These are phyloP conservation scores for Geranium rotundifolium DNA, from an alignment of 345 rosid species.

Conservation along the genomic window DNA sequence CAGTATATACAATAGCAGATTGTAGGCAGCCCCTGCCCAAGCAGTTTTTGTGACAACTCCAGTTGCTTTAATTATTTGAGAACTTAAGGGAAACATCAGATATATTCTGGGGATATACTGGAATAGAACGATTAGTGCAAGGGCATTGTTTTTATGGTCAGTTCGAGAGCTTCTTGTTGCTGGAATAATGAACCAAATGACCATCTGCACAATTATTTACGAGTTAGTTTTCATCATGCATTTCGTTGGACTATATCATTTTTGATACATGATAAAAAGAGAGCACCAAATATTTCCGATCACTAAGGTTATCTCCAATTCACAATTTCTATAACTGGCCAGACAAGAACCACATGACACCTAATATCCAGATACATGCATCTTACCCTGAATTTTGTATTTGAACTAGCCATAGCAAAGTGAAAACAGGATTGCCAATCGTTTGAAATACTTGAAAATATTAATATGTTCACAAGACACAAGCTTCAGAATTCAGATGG, in stretches of 20 bases:
- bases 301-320: background rate
- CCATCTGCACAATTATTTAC: constrained; percentile 33
- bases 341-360: background rate
- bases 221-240: background rate
- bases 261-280: too few relatives aligned
- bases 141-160: constrained; percentile 53
- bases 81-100: constrained; percentile 72
- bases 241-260: background rate
- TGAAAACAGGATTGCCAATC: background rate
- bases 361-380: background rate
- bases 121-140: constrained; percentile 62
- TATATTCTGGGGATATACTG: constrained; percentile 74
- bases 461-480: background rate
- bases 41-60: constrained; percentile 40
- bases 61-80: constrained; percentile 70
- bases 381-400: too few relatives aligned
- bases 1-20: constrained; percentile 36
- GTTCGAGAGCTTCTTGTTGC: constrained; percentile 37
- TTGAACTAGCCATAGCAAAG: background rate
- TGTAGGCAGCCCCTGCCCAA: constrained; percentile 47
- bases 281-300: background rate
- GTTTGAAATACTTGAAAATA: background rate
- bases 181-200: constrained; percentile 60
- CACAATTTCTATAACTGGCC: background rate
- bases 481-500: background rate